Base-by-base conservation (phyloP, 768 basidiomycete species). In the Mycena latifolia region DNA sequence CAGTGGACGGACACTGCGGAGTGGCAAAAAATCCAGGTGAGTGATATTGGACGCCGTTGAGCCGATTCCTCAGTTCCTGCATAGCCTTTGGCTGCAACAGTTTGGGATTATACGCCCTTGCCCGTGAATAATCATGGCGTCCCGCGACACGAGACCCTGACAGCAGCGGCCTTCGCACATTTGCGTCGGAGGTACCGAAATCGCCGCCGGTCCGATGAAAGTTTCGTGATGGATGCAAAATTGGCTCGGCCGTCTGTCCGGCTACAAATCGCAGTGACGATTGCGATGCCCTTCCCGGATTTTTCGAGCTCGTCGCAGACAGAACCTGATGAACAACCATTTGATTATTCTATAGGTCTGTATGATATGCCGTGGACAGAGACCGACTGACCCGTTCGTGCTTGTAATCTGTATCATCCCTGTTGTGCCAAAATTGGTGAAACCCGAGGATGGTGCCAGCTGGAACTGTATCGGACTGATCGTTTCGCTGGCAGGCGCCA, bases 231-330 rank as follows among this genome's bases (percentile, higher is more conserved):
- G 69, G 48, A 69, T 27, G 59, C 33, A 18, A 55, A 65, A 57
- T n/a, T 63, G 58, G 27, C 45, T 25, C 55, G 5, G n/a, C 37
- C 43, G 31, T 59, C 58, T 54, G 53, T 67, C 25, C 71, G 55
- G 28, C 61, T 84, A 31, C 80, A 79, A 54, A 75, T 86, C 17
- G 78, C 80, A 4, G 79, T 85, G 20, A 67, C 79, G 17, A 77
- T 86, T 47, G 71, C 77, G 10, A 82, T 86, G 81, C 82, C 85
- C 17, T 74, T 9, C 9, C n/a, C n/a, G n/a, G n/a, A n/a, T n/a
- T n/a, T n/a, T 67, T 57, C 10, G 12, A 12, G n/a, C n/a, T n/a
- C n/a, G n/a, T n/a, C 45, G 11, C 22, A 22, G 24, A 43, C 41
- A n/a, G 22, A 46, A 24, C 24, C 45, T 25, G 45, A 46, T 14